Base-by-base conservation (phyloP, 768 basidiomycete species). In the Favolaschia claudopus region DNA sequence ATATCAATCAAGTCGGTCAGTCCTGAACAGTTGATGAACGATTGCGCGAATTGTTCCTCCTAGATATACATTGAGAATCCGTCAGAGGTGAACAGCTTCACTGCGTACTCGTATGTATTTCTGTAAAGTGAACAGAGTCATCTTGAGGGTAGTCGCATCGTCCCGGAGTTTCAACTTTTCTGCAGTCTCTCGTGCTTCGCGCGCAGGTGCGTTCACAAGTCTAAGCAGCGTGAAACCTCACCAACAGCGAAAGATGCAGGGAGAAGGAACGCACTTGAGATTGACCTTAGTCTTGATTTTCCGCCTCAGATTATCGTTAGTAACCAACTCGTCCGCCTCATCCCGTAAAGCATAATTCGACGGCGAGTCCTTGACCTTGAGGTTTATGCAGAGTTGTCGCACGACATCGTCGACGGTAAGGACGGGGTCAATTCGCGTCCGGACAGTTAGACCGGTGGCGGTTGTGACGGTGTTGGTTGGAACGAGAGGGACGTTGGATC, bases 401-500 rank as follows among this genome's bases (percentile, higher is more conserved):
- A 95, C 83, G 55, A 95, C 93, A 70, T 95, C 93, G 49, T 91
- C 87, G 48, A 93, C 93, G 7, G 89, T 86, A 28, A 94, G 79
- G 6, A 91, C 88, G 15, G 91, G 89, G 70, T 95, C 93, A 64
- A 95, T 95, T 58, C 93, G 86, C 12, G 91, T 88, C 60, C 92
- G 88, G 20, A 94, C 91, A 39, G 87, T 87, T 28, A 82, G 66
- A 38, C 91, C 91, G 19, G 91, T 88, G 54, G 81, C 85, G 7
- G 89, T 92, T 3, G 90, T 88, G 46, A 95, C 91, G 55, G 83
- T 91, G 74, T 95, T 95, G 10, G 93, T 95, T 8, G 93, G 93
- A 2, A 93, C 84, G 29, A 93, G 79, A 7, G 79, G 72, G 7
- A 77, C 75, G 48, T 72, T 62, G 53, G 71, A 70, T 9, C 74